Base-by-base conservation (phyloP, 2,329 filamentous ascomycete genomes). In the Sordariomycetes sp. region DNA sequence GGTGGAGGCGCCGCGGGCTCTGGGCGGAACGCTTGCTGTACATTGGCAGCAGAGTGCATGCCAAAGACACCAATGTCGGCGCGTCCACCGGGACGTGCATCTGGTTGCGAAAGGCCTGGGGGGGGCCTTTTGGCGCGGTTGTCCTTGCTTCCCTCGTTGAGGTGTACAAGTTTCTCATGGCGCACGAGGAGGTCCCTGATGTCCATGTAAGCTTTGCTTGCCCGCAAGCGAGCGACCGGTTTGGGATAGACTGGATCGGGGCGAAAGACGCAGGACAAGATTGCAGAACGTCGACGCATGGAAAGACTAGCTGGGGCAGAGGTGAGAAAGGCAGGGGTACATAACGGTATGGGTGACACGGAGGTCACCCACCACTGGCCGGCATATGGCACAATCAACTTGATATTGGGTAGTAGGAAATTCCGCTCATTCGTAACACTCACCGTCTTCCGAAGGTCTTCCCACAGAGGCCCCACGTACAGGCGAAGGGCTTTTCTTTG, bases 401-500 rank as follows among this genome's bases (percentile, higher is more conserved):
- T 24, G 46, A 50, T 50, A 24, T 24, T 22, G 46, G 46, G 46
- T 24, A 50, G 46, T 24, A 50, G 40, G 54, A 24, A 34, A n/a
- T 56, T 10, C 54, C 54, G 46, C 20, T 12, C 16, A 35, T 51
- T 37, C 35, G 53, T 48, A 35, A 52, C 63, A 76, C 80, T 76
- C 69, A 85, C 81, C 81, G 76, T 72, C 82, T 73, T 66, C 81
- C 80, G 71, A 85, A 85, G 1, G 77, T 82, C 71, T 84, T 84
- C 54, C 81, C 81, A 69, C 82, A 85, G 50, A 78, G 75, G 66
- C 77, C 76, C 79, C 80, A 83, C 61, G 66, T 73, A 64, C 82
- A 85, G 55, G 78, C 76, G 66, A 85, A 85, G 10, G 82, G 82
- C 68, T 85, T 85, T 70, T 85, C 82, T 65, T 85, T 85, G 63